Conservation (phyloP, 2,329 filamentous ascomycete genomes). For the Scytalidium sp. region DNA sequence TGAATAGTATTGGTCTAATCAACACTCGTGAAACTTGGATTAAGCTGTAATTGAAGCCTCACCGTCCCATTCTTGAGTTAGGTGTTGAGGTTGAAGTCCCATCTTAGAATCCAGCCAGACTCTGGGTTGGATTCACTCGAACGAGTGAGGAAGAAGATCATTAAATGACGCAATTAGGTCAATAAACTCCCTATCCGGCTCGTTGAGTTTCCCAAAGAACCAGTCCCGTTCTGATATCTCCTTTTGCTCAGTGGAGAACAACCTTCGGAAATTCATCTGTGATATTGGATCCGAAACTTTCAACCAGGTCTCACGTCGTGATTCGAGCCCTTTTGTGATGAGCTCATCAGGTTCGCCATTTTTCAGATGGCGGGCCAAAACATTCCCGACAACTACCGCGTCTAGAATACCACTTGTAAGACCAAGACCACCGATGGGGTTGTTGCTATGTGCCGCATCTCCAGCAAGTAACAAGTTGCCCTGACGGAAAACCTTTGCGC, state of each 20-base stretch:
- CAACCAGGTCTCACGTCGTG: background rate
- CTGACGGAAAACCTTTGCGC: constrained; percentile 52
- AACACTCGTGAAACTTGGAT: no score
- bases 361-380: background rate
- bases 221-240: no score
- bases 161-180: no score
- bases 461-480: constrained; percentile 56
- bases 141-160: no score
- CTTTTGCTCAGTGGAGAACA: constrained; percentile 36
- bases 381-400: constrained; percentile 15
- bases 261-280: constrained; percentile 30
- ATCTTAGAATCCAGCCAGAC: no score
- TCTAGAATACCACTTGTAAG: constrained; percentile 45
- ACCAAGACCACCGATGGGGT: constrained; percentile 38
- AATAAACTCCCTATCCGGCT: no score
- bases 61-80: no score
- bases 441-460: constrained; percentile 52
- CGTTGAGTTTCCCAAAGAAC: no score
- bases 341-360: background rate
- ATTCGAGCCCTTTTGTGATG: constrained; percentile 1
- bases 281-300: constrained; percentile 27
- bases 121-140: no score
- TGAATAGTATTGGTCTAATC: no score
- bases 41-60: no score
- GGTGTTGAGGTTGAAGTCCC: no score